Evolutionary conservation across 805 yeast species (phyloP).

Genomic region (Ogataea paradorogensis): DNA sequence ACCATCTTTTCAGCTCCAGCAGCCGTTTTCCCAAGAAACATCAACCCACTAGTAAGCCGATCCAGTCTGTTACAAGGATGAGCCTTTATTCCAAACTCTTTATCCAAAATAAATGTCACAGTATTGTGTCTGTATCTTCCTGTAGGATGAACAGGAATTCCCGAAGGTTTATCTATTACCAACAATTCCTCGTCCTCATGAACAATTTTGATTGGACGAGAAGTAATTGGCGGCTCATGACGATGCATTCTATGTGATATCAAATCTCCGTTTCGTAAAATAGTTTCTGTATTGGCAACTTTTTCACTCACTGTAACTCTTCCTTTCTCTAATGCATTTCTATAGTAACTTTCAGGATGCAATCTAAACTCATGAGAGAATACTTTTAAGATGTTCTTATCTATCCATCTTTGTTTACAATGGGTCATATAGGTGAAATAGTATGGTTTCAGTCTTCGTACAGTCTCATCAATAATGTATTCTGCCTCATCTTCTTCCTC

Average conservation of each 20-base stretch:
- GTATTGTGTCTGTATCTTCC: slow-evolving; percentile 78
- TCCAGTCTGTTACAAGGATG: slow-evolving; percentile 90
- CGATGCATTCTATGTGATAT: slow-evolving; percentile 77
- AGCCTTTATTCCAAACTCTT: slow-evolving; percentile 61
- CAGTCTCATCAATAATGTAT: slow-evolving; percentile 54
- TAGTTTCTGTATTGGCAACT: slow-evolving; percentile 60
- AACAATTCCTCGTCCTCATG: slow-evolving; percentile 71
- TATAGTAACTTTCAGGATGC: slow-evolving; percentile 64
- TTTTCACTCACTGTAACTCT: slow-evolving; percentile 69
- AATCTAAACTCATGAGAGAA: slow-evolving; percentile 85
- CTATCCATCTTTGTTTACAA: slow-evolving; percentile 91
- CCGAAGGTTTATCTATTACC: slow-evolving; percentile 90
- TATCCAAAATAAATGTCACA: slow-evolving; percentile 71
- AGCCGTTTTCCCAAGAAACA: slow-evolving; percentile 85
- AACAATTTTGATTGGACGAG: slow-evolving; percentile 60
- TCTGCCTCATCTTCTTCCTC: slow-evolving; percentile 61
- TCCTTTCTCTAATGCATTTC: slow-evolving; percentile 53
- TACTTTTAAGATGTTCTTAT: slow-evolving; percentile 72
- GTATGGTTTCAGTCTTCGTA: slow-evolving; percentile 80
- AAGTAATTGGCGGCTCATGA: slow-evolving; percentile 84
- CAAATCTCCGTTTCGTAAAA: slow-evolving; percentile 77
- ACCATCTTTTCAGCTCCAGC: slow-evolving; percentile 75
- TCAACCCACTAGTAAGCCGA: slow-evolving; percentile 85
- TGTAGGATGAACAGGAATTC: slow-evolving; percentile 94
- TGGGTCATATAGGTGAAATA: slow-evolving; percentile 86